Percentiles rank a stretch among this genome's conserved stretches.
These are phyloP conservation scores for Talaromyces ruber DNA, from an alignment of 495 filamentous ascomycete species.

Conservation along the genomic window DNA sequence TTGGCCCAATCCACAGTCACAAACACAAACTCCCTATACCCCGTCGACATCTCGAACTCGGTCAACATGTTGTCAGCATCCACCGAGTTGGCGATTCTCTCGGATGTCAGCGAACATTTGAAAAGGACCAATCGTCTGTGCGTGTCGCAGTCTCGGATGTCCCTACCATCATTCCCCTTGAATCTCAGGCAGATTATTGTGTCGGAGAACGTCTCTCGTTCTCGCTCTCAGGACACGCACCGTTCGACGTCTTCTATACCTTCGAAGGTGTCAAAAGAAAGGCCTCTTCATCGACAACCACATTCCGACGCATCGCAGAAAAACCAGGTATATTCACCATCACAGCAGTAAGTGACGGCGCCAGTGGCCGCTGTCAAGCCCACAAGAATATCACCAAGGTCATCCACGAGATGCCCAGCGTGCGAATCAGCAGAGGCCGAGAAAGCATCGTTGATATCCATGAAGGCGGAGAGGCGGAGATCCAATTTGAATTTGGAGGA, in stretches of 20 bases:
- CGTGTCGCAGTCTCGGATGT: conserved; percentile 86
- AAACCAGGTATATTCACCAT: conserved; percentile 82
- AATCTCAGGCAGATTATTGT: conserved; percentile 83
- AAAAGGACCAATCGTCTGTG: conserved; percentile 60
- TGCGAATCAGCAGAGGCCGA: conserved; percentile 74
- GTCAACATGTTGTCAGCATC: conserved; percentile 77
- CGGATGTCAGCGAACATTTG: conserved; percentile 68
- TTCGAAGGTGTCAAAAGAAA: conserved; percentile 72
- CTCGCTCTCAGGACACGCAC: conserved; percentile 75
- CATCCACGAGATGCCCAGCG: conserved; percentile 87
- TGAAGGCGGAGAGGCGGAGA: conserved; percentile 86
- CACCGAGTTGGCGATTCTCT: conserved; percentile 79
- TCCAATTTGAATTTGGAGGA: conserved; percentile 88
- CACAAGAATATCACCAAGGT: conserved; percentile 64
- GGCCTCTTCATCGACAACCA: conserved; percentile 65
- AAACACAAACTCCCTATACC: conserved; percentile 76
- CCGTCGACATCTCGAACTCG: conserved; percentile 68
- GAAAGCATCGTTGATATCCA: conserved; percentile 83
- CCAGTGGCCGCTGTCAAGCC: conserved; percentile 68
- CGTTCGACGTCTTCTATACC: conserved; percentile 87
- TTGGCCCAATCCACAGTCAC: conserved; percentile 66
- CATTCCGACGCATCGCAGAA: conserved; percentile 86
- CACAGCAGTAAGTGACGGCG: conserved; percentile 72
- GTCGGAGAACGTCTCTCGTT: conserved; percentile 91
- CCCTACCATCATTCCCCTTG: conserved; percentile 79